Conservation (phyloP, 192 early-diverging fungal species). For the Gigaspora rosea region DNA sequence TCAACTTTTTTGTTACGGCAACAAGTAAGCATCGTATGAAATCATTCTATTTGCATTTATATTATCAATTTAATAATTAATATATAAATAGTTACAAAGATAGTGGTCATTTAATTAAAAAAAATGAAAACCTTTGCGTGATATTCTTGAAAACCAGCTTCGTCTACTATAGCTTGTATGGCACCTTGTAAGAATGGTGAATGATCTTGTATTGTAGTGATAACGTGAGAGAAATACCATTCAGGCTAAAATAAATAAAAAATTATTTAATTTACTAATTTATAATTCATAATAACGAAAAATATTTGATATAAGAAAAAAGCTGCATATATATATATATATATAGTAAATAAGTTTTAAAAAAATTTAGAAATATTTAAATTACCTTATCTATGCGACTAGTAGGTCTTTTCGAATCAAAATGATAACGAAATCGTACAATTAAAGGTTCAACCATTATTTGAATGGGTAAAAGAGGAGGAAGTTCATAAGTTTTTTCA, state of each 20-base stretch:
- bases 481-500: slow-evolving; percentile 29
- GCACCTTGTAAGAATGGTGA: slow-evolving; percentile 63
- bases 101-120: background rate
- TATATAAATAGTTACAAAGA: background rate
- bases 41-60: slow-evolving; percentile 48
- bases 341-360: background rate
- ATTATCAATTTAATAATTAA: background rate
- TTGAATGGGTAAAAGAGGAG: slow-evolving; percentile 52
- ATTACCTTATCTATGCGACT: slow-evolving; percentile 74
- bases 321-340: background rate
- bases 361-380: background rate
- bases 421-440: slow-evolving; percentile 72
- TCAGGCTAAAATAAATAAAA: slow-evolving; percentile 57
- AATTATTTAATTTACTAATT: background rate
- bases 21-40: slow-evolving; percentile 61
- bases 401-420: slow-evolving; percentile 67
- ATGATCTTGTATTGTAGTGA: slow-evolving; percentile 60
- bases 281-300: background rate
- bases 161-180: slow-evolving; percentile 64
- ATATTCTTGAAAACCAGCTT: slow-evolving; percentile 42
- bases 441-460: slow-evolving; percentile 63
- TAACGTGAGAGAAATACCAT: slow-evolving; percentile 70
- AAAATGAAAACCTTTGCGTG: slow-evolving; percentile 50
- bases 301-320: too few species aligned
- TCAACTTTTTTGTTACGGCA: slow-evolving; percentile 60